These are phyloP conservation scores for Pleodorina starrii DNA, from an alignment of 139 green algal genomes.

Conservation along the genomic window DNA sequence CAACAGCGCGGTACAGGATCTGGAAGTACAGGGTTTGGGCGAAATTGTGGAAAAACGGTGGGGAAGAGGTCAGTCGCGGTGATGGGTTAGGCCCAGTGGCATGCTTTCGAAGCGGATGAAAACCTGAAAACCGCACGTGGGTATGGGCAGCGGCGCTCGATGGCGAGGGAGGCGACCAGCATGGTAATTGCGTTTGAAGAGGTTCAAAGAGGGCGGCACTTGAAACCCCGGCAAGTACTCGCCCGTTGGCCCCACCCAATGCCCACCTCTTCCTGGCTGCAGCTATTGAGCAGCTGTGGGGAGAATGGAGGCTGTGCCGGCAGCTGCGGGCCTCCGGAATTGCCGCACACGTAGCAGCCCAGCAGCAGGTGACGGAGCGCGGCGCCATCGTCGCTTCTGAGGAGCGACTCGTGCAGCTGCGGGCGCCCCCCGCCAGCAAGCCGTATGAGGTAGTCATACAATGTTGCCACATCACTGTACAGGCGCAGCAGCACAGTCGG, in stretches of 20 bases:
- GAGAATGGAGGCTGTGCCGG: no score
- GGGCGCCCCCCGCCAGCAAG: not conserved
- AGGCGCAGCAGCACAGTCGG: conserved; percentile 5
- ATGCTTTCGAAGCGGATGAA: no score
- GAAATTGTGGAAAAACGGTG: not conserved
- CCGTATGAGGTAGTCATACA: not conserved
- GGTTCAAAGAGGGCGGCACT: no score
- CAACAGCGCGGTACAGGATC: conserved; percentile 73
- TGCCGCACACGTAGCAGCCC: conserved; percentile 12
- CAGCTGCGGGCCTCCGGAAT: not conserved
- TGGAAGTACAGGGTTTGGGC: no score
- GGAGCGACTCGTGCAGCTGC: not conserved
- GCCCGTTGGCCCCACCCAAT: no score
- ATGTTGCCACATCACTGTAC: not conserved
- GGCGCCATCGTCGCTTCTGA: not conserved
- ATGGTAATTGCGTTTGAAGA: not conserved
- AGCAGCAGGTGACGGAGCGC: not conserved
- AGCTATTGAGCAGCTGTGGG: not conserved
- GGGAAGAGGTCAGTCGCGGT: no score
- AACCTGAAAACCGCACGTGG: no score
- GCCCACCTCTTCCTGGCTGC: conserved; percentile 33
- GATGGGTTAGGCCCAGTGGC: no score
- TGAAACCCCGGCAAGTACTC: no score
- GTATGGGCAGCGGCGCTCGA: no score
- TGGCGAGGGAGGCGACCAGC: no score